Percentiles rank a stretch among this genome's conserved stretches.
Evolutionary conservation across 2,329 filamentous ascomycete genomes (phyloP).

Genomic region (Curvularia lunata): DNA sequence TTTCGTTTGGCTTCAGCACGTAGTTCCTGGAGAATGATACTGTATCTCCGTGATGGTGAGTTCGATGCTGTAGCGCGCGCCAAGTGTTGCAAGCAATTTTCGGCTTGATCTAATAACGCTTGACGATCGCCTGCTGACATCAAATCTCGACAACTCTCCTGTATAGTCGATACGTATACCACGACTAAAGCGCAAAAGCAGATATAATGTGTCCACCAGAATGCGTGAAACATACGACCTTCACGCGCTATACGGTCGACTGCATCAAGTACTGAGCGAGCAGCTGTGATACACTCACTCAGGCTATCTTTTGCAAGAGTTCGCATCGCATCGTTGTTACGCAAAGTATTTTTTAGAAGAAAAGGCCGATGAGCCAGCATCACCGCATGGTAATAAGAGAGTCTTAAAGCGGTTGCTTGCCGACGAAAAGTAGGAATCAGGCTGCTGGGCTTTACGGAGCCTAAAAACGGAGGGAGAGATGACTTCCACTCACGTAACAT

Average conservation of each 20-base stretch:
- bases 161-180: constrained; percentile 58
- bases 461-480: constrained; percentile 53
- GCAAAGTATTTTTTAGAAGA: constrained; percentile 28
- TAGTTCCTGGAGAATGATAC: constrained; percentile 57
- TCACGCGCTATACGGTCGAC: constrained; percentile 51
- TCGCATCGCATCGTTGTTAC: constrained; percentile 27
- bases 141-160: constrained; percentile 32
- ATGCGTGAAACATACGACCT: constrained; percentile 50
- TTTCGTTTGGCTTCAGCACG: constrained; percentile 48
- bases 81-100: constrained; percentile 55
- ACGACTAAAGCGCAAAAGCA: constrained; percentile 58
- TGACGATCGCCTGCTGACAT: constrained; percentile 14
- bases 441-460: constrained; percentile 54
- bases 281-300: constrained; percentile 53
- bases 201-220: constrained; percentile 60
- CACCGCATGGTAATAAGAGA: constrained; percentile 46
- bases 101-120: constrained; percentile 52
- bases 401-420: constrained; percentile 40
- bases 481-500: constrained; percentile 46
- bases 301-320: constrained; percentile 48
- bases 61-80: constrained; percentile 56
- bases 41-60: constrained; percentile 56
- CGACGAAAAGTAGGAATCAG: constrained; percentile 54
- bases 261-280: constrained; percentile 46
- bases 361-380: constrained; percentile 46